Evolutionary conservation across 2,329 filamentous ascomycete species (phyloP), one percentile per base, ranked within the genome.

Genomic region (Drechslera avenae): DNA sequence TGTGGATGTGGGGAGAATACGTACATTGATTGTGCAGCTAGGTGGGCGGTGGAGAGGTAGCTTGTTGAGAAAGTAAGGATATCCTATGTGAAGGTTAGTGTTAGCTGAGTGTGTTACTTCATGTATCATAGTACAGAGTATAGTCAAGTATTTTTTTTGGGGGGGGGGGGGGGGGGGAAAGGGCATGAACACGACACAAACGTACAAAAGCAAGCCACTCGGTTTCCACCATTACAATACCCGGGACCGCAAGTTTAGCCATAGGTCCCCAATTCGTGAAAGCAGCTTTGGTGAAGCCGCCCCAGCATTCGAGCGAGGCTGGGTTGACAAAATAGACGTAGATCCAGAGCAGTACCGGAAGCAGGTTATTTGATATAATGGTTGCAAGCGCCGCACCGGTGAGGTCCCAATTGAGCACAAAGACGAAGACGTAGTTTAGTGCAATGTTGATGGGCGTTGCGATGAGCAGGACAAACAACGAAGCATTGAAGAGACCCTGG

Each of bases 191-290:
- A 7, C 4, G 4, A 28, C n/a, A 2, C 9, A 2, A 33, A 57
- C 51, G 8, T 49, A 57, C 54, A 17, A 71, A 73, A 9, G 69
- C 69, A 0, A 73, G 60, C 67, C 70, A 73, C 49, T 73, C 70
- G 4, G 92, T 92, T 72, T 95, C 87, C 2, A 97, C 88, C 92
- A 97, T 97, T 56, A 96, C 78, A 73, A 97, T 87, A 4, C 93
- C 93, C 0, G 93, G 92, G 14, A 97, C 76, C 1, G 92, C 91
- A n/a, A 97, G 85, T 39, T 85, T 84, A 59, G 96, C 83, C 93
- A 96, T 95, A 8, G 87, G 87, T 0, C 82, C 80, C 90, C 90
- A 94, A 64, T 93, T 91, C 16, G 78, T 75, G 51, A 91, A 81
- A 0, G 88, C 87, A 21, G 82, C 82, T 59, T 74, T 79, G 4